Conservation (phyloP, 495 filamentous ascomycete species). For the Thermochaetoides thermophila region DNA sequence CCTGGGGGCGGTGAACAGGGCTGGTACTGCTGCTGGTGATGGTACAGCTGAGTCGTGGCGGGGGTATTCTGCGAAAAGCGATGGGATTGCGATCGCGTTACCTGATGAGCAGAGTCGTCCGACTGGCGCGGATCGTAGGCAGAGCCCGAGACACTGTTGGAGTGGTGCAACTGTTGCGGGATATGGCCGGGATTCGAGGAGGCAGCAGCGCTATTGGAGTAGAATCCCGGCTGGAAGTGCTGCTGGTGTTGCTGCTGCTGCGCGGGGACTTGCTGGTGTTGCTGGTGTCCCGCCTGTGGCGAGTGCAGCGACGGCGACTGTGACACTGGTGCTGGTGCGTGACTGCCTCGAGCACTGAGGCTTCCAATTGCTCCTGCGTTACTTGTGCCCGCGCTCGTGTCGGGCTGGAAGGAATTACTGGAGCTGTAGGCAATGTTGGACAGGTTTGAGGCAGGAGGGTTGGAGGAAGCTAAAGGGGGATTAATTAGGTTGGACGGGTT, state of each 20-base stretch:
- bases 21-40: constrained; percentile 14
- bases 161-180: constrained; percentile 20
- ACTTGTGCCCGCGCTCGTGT: constrained; percentile 6
- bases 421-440: constrained; percentile 28
- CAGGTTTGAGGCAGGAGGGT: constrained; percentile 32
- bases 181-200: constrained; percentile 7
- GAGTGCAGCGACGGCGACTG: too few species aligned
- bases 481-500: too few species aligned
- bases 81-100: constrained; percentile 22
- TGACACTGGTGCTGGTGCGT: constrained; percentile 6
- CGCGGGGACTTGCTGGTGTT: constrained; percentile 5
- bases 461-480: too few species aligned
- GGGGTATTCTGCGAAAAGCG: constrained; percentile 12
- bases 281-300: too few species aligned
- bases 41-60: constrained; percentile 7
- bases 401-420: constrained; percentile 33
- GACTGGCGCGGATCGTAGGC: constrained; percentile 15
- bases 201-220: constrained; percentile 14
- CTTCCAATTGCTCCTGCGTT: too few species aligned
- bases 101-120: constrained; percentile 17
- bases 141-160: constrained; percentile 19
- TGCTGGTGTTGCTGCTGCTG: neutral
- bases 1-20: constrained; percentile 8
- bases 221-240: constrained; percentile 19
- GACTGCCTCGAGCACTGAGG: too few species aligned